Conservation (phyloP, 202 grass and related monocot genomes). For the Setaria italica region DNA sequence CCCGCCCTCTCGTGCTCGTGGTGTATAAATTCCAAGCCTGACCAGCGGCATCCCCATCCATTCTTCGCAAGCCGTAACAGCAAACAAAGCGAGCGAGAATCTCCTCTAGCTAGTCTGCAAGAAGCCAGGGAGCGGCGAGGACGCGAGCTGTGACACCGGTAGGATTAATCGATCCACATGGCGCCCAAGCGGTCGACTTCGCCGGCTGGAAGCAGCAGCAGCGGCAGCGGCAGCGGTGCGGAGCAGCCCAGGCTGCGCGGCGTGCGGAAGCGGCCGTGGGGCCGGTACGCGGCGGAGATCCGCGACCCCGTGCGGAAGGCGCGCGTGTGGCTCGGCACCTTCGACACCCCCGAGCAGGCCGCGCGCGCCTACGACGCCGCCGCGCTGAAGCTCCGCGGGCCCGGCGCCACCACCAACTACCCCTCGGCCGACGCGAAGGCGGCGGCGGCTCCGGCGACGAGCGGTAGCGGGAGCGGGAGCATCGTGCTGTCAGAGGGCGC, state of each 20-base stretch:
- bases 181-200: background rate
- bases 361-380: slow-evolving; percentile 69
- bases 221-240: background rate
- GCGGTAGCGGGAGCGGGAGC: background rate
- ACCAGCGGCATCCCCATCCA: no score
- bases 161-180: background rate
- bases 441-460: background rate
- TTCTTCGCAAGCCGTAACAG: background rate
- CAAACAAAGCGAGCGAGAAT: background rate
- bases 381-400: slow-evolving; percentile 49
- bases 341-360: slow-evolving; percentile 44
- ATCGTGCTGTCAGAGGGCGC: background rate
- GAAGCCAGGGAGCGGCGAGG: no score
- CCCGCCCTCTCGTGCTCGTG: no score
- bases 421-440: background rate
- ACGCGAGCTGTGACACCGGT: no score
- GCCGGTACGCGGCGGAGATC: slow-evolving; percentile 80
- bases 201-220: background rate
- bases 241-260: slow-evolving; percentile 60
- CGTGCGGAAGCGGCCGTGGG: slow-evolving; percentile 79
- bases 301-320: slow-evolving; percentile 47
- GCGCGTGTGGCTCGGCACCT: slow-evolving; percentile 60
- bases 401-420: slow-evolving; percentile 58
- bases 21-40: no score
- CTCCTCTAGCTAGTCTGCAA: background rate